Evolutionary conservation across 495 filamentous ascomycete genomes (phyloP).

Genomic region (Hypoxylon rickii): DNA sequence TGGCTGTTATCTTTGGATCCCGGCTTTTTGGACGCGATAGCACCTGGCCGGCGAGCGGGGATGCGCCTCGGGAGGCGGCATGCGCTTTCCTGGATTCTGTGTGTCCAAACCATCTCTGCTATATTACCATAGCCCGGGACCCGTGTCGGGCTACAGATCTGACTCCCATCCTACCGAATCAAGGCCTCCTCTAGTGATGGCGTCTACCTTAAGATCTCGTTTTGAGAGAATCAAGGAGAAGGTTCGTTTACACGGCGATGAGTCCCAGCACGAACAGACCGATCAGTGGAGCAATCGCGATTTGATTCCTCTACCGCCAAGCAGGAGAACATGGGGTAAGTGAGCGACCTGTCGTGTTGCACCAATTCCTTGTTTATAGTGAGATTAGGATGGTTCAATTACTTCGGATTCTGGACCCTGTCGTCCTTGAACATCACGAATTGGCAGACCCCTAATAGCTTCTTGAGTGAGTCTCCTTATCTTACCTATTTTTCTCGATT

Average conservation of each 20-base stretch:
- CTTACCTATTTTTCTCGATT: neutral
- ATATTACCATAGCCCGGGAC: conserved; percentile 11
- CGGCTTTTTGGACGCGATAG: neutral
- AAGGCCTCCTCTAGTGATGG: conserved; percentile 8
- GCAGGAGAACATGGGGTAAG: conserved; percentile 42
- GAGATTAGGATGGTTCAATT: conserved; percentile 36
- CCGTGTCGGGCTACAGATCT: neutral
- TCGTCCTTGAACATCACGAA: conserved; percentile 39
- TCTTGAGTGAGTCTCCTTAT: conserved; percentile 37
- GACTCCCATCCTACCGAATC: neutral
- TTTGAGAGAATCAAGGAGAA: conserved; percentile 29
- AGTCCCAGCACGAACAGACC: conserved; percentile 30
- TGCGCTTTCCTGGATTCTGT: neutral
- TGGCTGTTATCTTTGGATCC: conserved; percentile 20
- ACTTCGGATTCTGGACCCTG: conserved; percentile 37
- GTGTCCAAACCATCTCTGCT: conserved; percentile 3
- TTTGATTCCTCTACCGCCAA: conserved; percentile 40
- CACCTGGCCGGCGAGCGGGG: neutral
- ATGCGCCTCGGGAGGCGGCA: conserved; percentile 2
- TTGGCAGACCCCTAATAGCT: conserved; percentile 47
- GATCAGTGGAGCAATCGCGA: conserved; percentile 41
- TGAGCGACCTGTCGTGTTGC: neutral
- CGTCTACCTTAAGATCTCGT: conserved; percentile 25
- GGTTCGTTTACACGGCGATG: conserved; percentile 33
- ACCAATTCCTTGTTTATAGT: conserved; percentile 1